These are phyloP conservation scores for Lotmaria passim DNA, from an alignment of 208 protist genomes.

Conservation along the genomic window DNA sequence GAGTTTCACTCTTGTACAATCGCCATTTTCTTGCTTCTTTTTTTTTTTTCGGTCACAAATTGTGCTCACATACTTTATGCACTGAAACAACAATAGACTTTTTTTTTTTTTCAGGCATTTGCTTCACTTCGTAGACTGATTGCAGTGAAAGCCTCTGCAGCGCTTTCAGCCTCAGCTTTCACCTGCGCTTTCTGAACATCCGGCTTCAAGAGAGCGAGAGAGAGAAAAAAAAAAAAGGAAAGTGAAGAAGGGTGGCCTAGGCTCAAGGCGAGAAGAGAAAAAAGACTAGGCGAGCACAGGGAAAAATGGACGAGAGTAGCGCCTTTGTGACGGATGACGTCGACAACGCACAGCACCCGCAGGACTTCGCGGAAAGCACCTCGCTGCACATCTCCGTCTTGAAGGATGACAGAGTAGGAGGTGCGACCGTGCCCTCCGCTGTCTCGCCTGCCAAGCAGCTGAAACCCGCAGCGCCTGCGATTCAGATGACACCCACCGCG, in stretches of 20 bases:
- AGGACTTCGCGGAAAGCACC: slow-evolving; percentile 11
- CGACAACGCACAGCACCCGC: background rate
- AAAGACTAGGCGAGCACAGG: background rate
- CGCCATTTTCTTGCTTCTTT: slow-evolving; percentile 4
- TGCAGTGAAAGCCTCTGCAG: background rate
- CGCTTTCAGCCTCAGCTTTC: background rate
- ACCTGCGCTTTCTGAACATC: no score
- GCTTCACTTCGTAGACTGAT: background rate
- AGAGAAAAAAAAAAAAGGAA: background rate
- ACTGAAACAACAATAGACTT: no score
- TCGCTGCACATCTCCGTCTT: slow-evolving; percentile 21
- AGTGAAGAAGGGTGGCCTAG: background rate
- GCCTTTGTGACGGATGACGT: slow-evolving; percentile 28
- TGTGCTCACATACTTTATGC: no score
- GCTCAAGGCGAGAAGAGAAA: no score
- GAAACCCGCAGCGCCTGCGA: background rate
- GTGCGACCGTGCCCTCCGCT: background rate
- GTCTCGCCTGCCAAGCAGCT: background rate
- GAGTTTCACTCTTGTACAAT: background rate
- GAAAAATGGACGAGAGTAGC: slow-evolving; percentile 38
- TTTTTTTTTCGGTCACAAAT: no score
- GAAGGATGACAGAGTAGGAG: background rate
- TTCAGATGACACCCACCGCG: background rate
- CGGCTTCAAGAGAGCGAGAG: no score
- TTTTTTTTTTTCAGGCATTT: background rate